Evolutionary conservation across 805 yeast genomes (phyloP).

Genomic region (Zygoascus biomembranicola): DNA sequence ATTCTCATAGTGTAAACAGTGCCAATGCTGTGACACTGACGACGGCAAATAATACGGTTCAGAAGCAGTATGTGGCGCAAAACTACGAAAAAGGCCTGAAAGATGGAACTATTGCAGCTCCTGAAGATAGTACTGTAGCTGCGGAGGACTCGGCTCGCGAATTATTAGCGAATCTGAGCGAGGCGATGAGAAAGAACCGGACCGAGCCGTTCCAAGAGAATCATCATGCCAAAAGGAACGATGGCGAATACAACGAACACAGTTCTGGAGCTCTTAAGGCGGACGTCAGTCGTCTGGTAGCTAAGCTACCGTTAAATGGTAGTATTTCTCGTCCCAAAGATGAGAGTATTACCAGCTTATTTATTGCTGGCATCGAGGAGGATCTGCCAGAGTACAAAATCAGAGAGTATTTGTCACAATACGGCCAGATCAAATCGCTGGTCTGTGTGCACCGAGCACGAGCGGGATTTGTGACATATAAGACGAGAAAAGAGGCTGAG

Average conservation of each 20-base stretch:
- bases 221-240: conserved; percentile 20
- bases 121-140: conserved; percentile 7
- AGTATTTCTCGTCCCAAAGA: conserved; percentile 38
- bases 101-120: conserved; percentile 16
- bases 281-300: conserved; percentile 45
- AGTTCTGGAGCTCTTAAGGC: conserved; percentile 15
- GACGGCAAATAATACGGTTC: conserved; percentile 44
- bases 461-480: conserved; percentile 57
- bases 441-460: conserved; percentile 49
- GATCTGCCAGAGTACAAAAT: conserved; percentile 58
- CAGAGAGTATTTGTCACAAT: conserved; percentile 31
- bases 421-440: conserved; percentile 42
- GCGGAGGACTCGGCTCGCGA: conserved; percentile 33
- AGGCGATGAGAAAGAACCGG: conserved; percentile 13
- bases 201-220: neutral
- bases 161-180: conserved; percentile 43
- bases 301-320: conserved; percentile 64
- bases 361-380: conserved; percentile 65
- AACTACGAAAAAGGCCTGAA: conserved; percentile 32
- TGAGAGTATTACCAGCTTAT: conserved; percentile 45
- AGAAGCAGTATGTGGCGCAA: conserved; percentile 49
- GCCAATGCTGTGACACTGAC: conserved; percentile 18
- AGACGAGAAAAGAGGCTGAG: conserved; percentile 44
- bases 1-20: neutral
- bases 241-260: neutral